phyloP scores from a whole-genome alignment of 805 yeast genomes.

The Myxozyma lipomycoides region DNA sequence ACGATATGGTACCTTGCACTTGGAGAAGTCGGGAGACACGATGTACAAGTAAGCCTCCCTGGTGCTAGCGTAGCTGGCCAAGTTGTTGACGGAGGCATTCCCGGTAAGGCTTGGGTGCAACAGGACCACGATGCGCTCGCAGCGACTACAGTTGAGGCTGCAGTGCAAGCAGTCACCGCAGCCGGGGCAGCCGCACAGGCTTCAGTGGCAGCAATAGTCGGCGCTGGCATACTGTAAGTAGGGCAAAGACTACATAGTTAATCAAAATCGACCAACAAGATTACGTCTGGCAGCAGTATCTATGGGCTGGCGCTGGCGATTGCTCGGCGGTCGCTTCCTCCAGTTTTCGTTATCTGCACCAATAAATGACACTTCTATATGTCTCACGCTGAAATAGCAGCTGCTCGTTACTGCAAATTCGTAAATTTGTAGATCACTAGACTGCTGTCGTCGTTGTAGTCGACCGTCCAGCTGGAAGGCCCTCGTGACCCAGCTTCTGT shows the following conservation, averaged over 20 bases:
- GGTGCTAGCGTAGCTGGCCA: not conserved
- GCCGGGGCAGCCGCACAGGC: not conserved
- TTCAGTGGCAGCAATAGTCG: not conserved
- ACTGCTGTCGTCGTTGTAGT: no score
- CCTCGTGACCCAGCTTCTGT: no score
- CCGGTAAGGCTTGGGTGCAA: not conserved
- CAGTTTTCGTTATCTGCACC: no score
- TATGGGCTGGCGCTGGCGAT: no score
- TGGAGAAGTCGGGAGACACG: slow-evolving; percentile 25
- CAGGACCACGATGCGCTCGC: not conserved
- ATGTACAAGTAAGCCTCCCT: not conserved
- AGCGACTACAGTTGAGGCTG: not conserved
- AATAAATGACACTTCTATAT: no score
- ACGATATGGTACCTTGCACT: slow-evolving; percentile 26
- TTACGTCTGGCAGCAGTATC: no score
- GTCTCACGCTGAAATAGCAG: no score
- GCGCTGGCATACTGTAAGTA: not conserved
- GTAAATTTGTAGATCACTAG: no score
- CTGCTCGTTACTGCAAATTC: no score
- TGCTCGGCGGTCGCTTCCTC: no score
- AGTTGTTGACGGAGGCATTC: not conserved
- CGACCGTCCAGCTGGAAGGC: no score
- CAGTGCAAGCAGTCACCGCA: slow-evolving; percentile 1
- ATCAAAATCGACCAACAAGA: no score
- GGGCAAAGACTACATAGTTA: not conserved